phyloP scores from a whole-genome alignment of 805 yeast species.

The Dipodascus albidus region DNA sequence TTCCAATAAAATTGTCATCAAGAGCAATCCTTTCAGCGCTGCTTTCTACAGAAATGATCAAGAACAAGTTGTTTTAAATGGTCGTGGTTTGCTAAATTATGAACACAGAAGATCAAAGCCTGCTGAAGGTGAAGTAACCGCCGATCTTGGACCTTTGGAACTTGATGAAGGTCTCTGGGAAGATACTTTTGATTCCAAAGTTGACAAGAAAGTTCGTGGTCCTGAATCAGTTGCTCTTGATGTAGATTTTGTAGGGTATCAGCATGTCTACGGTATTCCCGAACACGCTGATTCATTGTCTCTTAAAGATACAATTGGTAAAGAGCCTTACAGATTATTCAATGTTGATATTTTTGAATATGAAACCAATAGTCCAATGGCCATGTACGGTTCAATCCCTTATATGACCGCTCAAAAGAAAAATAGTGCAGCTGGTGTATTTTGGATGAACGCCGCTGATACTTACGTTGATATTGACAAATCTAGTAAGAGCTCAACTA shows the following conservation, averaged over 20 bases:
- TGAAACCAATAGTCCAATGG: constrained; percentile 65
- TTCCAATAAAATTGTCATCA: constrained; percentile 33
- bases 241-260: constrained; percentile 47
- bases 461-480: constrained; percentile 67
- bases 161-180: constrained; percentile 51
- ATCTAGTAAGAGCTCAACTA: constrained; percentile 20
- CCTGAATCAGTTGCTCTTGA: constrained; percentile 88
- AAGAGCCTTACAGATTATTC: constrained; percentile 75
- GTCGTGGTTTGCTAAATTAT: constrained; percentile 56
- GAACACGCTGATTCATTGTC: constrained; percentile 83
- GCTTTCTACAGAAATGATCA: constrained; percentile 35
- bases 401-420: constrained; percentile 61
- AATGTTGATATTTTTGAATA: constrained; percentile 96
- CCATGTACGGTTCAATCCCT: constrained; percentile 96
- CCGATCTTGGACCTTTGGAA: constrained; percentile 33
- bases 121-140: constrained; percentile 22
- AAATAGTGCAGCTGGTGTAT: constrained; percentile 55
- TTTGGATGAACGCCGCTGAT: constrained; percentile 91
- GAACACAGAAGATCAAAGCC: constrained; percentile 62
- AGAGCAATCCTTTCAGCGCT: constrained; percentile 39
- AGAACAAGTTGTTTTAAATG: constrained; percentile 51
- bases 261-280: constrained; percentile 83
- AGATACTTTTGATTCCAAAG: constrained; percentile 59
- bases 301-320: constrained; percentile 51
- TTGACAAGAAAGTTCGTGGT: constrained; percentile 48